A percentile compares a stretch with the other conserved stretches of the same genome.
phyloP scores from a whole-genome alignment of 78 protist genomes.

The Dictyostelium capitatum region DNA sequence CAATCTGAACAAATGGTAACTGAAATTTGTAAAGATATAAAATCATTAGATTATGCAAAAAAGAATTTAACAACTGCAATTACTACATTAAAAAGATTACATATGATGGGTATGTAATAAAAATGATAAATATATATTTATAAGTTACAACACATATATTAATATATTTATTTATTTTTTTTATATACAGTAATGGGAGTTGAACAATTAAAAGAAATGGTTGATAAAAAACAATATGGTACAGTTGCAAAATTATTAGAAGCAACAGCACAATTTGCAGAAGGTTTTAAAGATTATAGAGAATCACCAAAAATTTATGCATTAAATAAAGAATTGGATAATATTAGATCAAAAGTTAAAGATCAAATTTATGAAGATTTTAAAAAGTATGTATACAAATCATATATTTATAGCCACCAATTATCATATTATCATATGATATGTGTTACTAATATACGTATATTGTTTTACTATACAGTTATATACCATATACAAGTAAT shows the following conservation, averaged over 20 bases:
- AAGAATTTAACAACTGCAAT: slow-evolving; percentile 90
- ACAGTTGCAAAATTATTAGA: slow-evolving; percentile 62
- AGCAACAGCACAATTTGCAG: slow-evolving; percentile 68
- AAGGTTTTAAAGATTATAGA: slow-evolving; percentile 68
- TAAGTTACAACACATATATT: background rate
- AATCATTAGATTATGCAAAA: slow-evolving; percentile 93
- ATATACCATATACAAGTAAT: slow-evolving; percentile 53
- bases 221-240: slow-evolving; percentile 50
- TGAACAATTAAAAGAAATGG: slow-evolving; percentile 70
- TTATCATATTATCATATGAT: no score
- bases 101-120: slow-evolving; percentile 77
- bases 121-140: no score
- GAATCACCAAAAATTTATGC: slow-evolving; percentile 73
- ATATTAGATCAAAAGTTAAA: slow-evolving; percentile 61
- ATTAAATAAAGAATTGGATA: slow-evolving; percentile 56
- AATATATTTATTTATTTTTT: background rate
- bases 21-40: slow-evolving; percentile 93
- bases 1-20: slow-evolving; percentile 91
- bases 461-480: background rate
- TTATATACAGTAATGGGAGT: slow-evolving; percentile 38
- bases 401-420: background rate
- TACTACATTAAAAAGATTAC: slow-evolving; percentile 87
- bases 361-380: slow-evolving; percentile 72
- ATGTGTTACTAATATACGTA: no score
- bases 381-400: slow-evolving; percentile 16